Conservation (phyloP, 805 yeast genomes). For the Saccharomycopsis amapae region DNA sequence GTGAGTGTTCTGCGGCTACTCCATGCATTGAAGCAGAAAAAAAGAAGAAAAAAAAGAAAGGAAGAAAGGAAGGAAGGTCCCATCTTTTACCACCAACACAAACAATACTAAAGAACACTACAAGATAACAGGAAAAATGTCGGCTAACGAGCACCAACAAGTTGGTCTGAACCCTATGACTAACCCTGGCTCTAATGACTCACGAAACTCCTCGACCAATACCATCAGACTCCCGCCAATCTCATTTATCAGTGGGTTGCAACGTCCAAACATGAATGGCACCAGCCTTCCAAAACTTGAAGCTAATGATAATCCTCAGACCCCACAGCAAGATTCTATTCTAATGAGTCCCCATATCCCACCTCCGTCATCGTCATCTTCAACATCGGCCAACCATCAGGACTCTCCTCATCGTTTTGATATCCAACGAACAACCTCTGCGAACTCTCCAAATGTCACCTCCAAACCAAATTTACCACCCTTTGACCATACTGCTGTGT, state of each 20-base stretch:
- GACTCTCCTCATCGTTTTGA: constrained; percentile 1
- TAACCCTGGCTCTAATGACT: too few relatives aligned
- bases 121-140: too few relatives aligned
- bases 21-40: too few relatives aligned
- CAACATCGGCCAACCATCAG: background rate
- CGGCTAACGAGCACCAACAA: too few relatives aligned
- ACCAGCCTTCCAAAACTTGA: constrained; percentile 1
- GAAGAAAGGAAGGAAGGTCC: too few relatives aligned
- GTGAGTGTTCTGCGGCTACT: too few relatives aligned
- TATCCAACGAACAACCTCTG: too few relatives aligned
- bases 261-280: constrained; percentile 7
- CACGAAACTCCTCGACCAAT: background rate
- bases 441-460: constrained; percentile 1
- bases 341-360: background rate
- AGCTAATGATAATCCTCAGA: background rate
- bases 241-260: constrained; percentile 28
- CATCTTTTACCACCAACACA: too few relatives aligned
- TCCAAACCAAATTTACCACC: background rate
- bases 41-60: too few relatives aligned
- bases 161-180: too few relatives aligned
- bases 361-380: background rate
- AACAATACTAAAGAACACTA: too few relatives aligned
- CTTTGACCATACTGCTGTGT: constrained; percentile 18
- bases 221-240: constrained; percentile 36
- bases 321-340: background rate